Percentiles rank a stretch among this genome's conserved stretches.
These are phyloP conservation scores for Candida mattraensis DNA, from an alignment of 805 yeast species.

Conservation along the genomic window DNA sequence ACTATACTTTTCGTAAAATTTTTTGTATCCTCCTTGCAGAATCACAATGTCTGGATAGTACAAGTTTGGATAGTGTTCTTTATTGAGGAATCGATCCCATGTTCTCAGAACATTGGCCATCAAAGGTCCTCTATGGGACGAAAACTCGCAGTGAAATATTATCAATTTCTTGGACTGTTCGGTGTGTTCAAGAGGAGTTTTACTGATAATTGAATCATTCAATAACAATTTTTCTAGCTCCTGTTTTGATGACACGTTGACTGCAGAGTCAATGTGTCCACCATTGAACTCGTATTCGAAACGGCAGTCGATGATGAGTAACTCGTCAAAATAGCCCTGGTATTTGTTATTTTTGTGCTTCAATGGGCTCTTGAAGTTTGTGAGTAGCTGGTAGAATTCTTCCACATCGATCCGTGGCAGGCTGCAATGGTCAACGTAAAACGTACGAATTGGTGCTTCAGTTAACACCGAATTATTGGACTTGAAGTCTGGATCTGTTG, in stretches of 20 bases:
- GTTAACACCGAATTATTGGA: slow-evolving; percentile 25
- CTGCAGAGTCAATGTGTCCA: slow-evolving; percentile 85
- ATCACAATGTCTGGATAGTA: slow-evolving; percentile 87
- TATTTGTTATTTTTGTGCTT: slow-evolving; percentile 32
- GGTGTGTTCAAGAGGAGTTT: slow-evolving; percentile 27
- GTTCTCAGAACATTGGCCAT: slow-evolving; percentile 86
- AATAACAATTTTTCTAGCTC: slow-evolving; percentile 62
- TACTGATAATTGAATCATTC: slow-evolving; percentile 17
- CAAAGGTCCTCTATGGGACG: slow-evolving; percentile 89
- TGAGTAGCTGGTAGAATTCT: slow-evolving; percentile 54
- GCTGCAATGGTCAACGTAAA: slow-evolving; percentile 53
- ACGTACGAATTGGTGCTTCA: slow-evolving; percentile 41
- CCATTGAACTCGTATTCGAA: slow-evolving; percentile 91
- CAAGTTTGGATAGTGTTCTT: slow-evolving; percentile 74
- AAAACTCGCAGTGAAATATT: slow-evolving; percentile 93
- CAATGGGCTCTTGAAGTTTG: slow-evolving; percentile 40
- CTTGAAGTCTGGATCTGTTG: slow-evolving; percentile 8
- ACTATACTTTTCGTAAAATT: slow-evolving; percentile 58
- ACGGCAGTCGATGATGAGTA: slow-evolving; percentile 78
- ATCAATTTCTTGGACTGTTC: slow-evolving; percentile 44
- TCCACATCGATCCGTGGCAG: slow-evolving; percentile 65
- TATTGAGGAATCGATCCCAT: slow-evolving; percentile 74
- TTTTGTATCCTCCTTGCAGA: slow-evolving; percentile 87
- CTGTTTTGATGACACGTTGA: slow-evolving; percentile 70
- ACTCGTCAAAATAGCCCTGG: slow-evolving; percentile 51